Base-by-base conservation (phyloP, 1,139 yeast genomes). In the Saccharomycopsis crataegensis region DNA sequence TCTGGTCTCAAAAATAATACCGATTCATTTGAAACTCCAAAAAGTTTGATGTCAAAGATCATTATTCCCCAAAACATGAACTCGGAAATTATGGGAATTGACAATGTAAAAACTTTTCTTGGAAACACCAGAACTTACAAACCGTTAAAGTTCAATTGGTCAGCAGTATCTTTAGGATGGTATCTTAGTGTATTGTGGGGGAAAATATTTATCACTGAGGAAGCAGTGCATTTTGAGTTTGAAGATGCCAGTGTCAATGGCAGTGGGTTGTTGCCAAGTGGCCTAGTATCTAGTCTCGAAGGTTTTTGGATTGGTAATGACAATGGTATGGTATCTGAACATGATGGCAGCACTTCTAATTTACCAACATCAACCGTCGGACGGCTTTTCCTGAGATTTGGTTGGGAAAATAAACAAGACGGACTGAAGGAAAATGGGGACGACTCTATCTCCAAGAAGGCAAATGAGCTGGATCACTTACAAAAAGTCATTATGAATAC, bases 131-230 rank as follows among this genome's bases (percentile, higher is more conserved):
- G 60, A 43, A 55, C 59, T 22, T 49, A 60, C 51, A 79, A 78
- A 52, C 76, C 76, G 3, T 70, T 84, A 58, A 70, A 66, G 52
- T 82, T 86, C 59, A 66, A 68, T 11, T 86, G 96, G 93, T 77
- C 79, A 47, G 71, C 71, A 46, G 62, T 76, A 8, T 80, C 93
- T 0, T 70, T 86, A 42, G 90, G 91, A 0, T 89, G 96, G 96
- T 83, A 87, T 64, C 74, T 78, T 47, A 78, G 86, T 12, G 70
- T 86, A 14, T 64, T 87, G 38, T 87, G 90, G 82, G 80, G 84
- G 1, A 73, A 76, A 52, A 75, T 87, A 0, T 87, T 79, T 63
- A 75, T 77, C 50, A 67, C 75, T 31, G 71, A 74, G 41, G 32
- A 14, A n/a, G 32, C 8, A 8, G 43, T 32, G 9, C 49, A 38